Percentiles rank a stretch among this genome's conserved stretches.
Evolutionary conservation across 768 basidiomycete genomes (phyloP).

Genomic region (Suillus lakei): DNA sequence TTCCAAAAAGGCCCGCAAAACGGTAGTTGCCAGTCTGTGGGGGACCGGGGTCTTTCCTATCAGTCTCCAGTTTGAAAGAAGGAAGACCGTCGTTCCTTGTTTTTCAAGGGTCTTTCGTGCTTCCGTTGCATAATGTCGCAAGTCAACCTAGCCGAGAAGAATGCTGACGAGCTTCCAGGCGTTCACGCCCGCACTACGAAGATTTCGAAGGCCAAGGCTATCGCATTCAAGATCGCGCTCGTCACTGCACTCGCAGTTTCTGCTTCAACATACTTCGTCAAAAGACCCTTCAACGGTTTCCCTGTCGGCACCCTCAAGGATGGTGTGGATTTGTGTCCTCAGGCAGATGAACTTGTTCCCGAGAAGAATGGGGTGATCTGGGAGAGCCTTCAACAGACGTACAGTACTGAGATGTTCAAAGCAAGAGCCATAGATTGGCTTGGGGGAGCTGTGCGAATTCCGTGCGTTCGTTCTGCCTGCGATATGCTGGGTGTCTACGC

Average conservation of each 20-base stretch:
- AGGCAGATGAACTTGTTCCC: slow-evolving; percentile 37
- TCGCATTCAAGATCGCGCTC: slow-evolving; percentile 14
- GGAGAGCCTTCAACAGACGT: slow-evolving; percentile 33
- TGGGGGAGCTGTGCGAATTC: slow-evolving; percentile 46
- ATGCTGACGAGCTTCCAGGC: slow-evolving; percentile 1
- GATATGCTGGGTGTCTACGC: neutral
- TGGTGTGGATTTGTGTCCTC: slow-evolving; percentile 36
- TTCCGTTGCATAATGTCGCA: neutral
- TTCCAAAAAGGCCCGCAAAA: neutral
- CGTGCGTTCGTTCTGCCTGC: slow-evolving; percentile 29
- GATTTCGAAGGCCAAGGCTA: slow-evolving; percentile 27
- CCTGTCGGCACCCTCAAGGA: neutral
- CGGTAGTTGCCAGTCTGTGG: neutral
- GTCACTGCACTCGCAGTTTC: slow-evolving; percentile 20
- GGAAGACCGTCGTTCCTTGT: neutral
- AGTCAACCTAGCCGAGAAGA: neutral
- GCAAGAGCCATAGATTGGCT: slow-evolving; percentile 41
- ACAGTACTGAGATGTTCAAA: slow-evolving; percentile 41
- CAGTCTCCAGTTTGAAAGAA: neutral
- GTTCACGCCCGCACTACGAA: slow-evolving; percentile 21
- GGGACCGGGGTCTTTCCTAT: neutral
- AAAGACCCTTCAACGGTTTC: neutral
- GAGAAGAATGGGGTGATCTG: slow-evolving; percentile 39
- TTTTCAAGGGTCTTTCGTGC: neutral
- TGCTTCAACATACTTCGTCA: slow-evolving; percentile 18